Conservation (phyloP, 2,329 filamentous ascomycete species). For the Talaromyces sp. region DNA sequence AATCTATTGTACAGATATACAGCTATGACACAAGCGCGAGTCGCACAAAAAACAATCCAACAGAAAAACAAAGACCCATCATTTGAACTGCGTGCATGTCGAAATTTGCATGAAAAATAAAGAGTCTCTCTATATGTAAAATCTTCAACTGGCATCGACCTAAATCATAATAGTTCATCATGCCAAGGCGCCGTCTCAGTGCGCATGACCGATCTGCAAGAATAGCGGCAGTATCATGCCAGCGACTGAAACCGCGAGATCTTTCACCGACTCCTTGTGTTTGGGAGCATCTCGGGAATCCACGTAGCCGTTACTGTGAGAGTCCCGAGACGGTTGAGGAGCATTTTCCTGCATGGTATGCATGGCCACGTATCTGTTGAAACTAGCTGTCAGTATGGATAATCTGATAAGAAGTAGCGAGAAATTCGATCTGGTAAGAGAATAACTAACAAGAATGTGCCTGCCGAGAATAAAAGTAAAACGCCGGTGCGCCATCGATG, state of each 20-base stretch:
- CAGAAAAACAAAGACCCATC: background rate
- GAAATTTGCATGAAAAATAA: background rate
- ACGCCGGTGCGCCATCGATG: constrained; percentile 88
- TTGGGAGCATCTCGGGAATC: constrained; percentile 31
- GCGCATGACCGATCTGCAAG: constrained; percentile 43
- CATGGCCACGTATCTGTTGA: constrained; percentile 84
- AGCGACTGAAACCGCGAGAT: constrained; percentile 41
- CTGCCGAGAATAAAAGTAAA: constrained; percentile 87
- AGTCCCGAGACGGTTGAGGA: constrained; percentile 19
- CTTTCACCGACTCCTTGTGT: constrained; percentile 38
- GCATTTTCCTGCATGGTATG: constrained; percentile 84
- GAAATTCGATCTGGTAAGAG: background rate
- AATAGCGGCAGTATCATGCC: constrained; percentile 45
- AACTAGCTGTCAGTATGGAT: constrained; percentile 12
- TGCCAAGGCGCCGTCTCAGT: constrained; percentile 20
- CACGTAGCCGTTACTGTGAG: constrained; percentile 37
- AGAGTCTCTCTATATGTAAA: background rate
- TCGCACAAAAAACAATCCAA: background rate
- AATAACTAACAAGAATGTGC: constrained; percentile 78
- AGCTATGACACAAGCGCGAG: background rate
- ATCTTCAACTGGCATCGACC: background rate
- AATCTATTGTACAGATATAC: background rate
- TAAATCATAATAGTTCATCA: background rate
- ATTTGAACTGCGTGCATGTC: background rate
- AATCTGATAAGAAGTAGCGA: background rate